Evolutionary conservation across 805 yeast species (phyloP), one percentile per base, ranked within the genome.

Genomic region (Yarrowia osloensis): DNA sequence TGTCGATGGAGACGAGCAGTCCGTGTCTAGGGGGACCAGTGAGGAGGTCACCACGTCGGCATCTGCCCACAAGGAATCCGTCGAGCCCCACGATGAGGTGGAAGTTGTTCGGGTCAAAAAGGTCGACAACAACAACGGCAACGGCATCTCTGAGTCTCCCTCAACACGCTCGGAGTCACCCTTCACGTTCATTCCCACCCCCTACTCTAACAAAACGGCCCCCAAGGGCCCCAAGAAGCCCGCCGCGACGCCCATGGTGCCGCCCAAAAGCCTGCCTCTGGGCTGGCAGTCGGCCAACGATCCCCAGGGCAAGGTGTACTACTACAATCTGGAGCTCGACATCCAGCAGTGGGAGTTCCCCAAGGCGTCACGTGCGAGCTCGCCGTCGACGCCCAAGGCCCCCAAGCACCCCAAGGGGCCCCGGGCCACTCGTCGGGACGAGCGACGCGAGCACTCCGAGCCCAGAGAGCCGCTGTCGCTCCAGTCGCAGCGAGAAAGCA

Each of bases 361-460:
- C 42, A 61, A 44, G 73, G 55, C 15, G 8, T 26, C 50, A 0
- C 31, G 33, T 7, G 55, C 39, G 1, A 28, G 13, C 24, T 28
- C 22, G 19, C 54, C 54, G 4, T 19, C 39, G 11, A 31, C 26
- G 2, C 55, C 55, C 26, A 31, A 29, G 70, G 37, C 72, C 72
- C 67, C 77, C 76, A 68, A 73, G 73, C 52, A 71, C 76, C 40
- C 73, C 73, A 40, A 66, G 70, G 19, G 73, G 65, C 52, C 73
- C 69, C 29, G 49, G 1, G 19, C 29, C 29, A 70, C 77, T 72
- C 70, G 70, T 67, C 55, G 68, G 57, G 68, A 74, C 68, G 31
- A 49, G 71, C 31, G 74, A 17, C 21, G 65, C 71, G 68, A 69
- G 62, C 24, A 71, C 67, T 9, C 52, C 57, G 65, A 66, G 55